Conservation (phyloP, 169 alveolate species). For the Toxoplasma gondii region DNA sequence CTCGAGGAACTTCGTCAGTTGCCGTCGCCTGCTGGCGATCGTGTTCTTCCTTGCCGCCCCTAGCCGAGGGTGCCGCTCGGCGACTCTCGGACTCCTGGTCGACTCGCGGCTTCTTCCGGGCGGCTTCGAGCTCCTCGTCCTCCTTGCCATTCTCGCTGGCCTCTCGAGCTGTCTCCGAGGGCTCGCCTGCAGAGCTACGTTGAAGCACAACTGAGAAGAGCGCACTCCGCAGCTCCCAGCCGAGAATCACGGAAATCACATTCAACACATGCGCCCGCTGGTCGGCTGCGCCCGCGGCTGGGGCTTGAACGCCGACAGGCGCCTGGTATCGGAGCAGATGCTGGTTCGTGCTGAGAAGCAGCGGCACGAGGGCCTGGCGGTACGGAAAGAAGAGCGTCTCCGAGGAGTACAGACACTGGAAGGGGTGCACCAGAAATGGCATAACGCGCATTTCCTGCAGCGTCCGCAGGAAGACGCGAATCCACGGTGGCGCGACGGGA, state of each 20-base stretch:
- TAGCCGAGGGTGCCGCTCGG: not conserved
- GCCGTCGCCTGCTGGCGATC: not conserved
- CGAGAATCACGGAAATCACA: conserved; percentile 29
- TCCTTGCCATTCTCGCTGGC: not conserved
- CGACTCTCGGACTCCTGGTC: not conserved
- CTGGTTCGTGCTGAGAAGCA: conserved; percentile 51
- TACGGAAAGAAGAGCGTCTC: conserved; percentile 47
- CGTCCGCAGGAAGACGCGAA: conserved; percentile 11
- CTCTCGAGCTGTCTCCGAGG: not conserved
- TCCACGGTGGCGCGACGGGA: conserved; percentile 44
- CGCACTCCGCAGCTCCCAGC: conserved; percentile 52
- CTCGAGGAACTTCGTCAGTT: not conserved
- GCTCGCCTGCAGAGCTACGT: not conserved
- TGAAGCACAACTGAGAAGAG: not conserved
- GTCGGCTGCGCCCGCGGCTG: conserved; percentile 41
- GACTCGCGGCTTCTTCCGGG: not conserved
- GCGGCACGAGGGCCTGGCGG: conserved; percentile 39
- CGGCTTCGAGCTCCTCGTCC: not conserved
- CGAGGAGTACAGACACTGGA: conserved; percentile 37
- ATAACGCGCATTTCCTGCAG: conserved; percentile 56
- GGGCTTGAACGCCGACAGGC: not conserved
- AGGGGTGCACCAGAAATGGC: conserved; percentile 41
- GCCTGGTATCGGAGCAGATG: conserved; percentile 54
- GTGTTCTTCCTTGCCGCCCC: not conserved
- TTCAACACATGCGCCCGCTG: conserved; percentile 52